Evolutionary conservation across 768 basidiomycete species (phyloP), one percentile per base, ranked within the genome.

Genomic region (Piloderma croceum): DNA sequence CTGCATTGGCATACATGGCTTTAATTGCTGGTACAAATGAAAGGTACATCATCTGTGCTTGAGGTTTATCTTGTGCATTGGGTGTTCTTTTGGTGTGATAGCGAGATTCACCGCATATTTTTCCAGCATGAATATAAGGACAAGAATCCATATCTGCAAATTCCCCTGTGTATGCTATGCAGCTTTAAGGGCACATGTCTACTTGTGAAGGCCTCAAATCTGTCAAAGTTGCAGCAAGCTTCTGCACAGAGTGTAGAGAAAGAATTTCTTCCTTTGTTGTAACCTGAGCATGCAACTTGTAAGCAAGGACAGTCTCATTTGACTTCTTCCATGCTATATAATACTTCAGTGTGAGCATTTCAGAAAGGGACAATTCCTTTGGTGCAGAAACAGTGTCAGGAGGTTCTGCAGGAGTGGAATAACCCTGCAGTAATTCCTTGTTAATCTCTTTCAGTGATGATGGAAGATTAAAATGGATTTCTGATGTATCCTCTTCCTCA

Each of bases 1-100:
- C 50, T 32, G 41, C 48, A 53, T 60, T 60, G 29, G 57, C 56
- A 50, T 45, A 60, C 31, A 60, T 25, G 11, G 60, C 60, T 4
- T 41, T 39, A 32, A 61, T 53, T 12, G 54, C 53, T 23, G 45
- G 45, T 34, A 50, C 47, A 11, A 58, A 39, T 38, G n/a, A n/a
- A n/a, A n/a, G n/a, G n/a, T n/a, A n/a, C n/a, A n/a, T n/a, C n/a
- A n/a, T n/a, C n/a, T n/a, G 57, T 49, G 7, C 59, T 41, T 21
- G 48, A 35, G 10, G 41, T 32, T 25, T 54, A 42, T 43, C 60
- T 55, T 9, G 58, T 53, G 32, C 25, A 38, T 29, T 52, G 49
- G n/a, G n/a, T n/a, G n/a, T 47, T 45, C 17, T 31, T 38, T 21
- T 39, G 36, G n/a, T 23, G 22, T n/a, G 29, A 45, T 19, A 29